Base-by-base conservation (phyloP, 352 stramenopile genomes). In the Lagenidium sp. region DNA sequence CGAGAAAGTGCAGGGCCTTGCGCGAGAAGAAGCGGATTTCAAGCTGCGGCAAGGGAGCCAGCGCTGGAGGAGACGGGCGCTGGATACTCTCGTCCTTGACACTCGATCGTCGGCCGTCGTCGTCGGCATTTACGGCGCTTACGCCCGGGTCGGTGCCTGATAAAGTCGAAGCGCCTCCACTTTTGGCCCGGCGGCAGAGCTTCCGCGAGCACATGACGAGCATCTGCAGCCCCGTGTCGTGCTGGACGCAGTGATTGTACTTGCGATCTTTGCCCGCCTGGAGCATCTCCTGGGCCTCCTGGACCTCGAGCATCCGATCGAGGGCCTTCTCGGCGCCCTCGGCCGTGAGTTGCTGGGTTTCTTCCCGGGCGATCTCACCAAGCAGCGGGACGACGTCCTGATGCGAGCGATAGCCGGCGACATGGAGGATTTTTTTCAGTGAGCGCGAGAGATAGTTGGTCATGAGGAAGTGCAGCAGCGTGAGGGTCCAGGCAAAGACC, bases 11-110 rank as follows among this genome's bases (percentile, higher is more conserved):
- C 8, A 32, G 28, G 8, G 28, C 28, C 28, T 32, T 32, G 28
- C 47, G 47, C n/a, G 38, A 44, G 47, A 55, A 55, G 40, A 55
- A 55, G 19, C 41, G 49, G 41, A 56, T 56, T 29, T 48, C 21
- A 41, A 55, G 40, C 20, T 48, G 44, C 6, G 41, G 40, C 20
- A 50, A 4, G 3, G 40, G 35, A 25, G 41, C 41, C 15, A 15
- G 28, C 29, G 24, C 36, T 36, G 13, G 44, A 30, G 8, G 23
- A 29, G 10, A 13, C 12, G 19, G 26, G 22, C 4, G 8, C 10
- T 30, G 32, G 22, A 3, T 55, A 15, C 19, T 30, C 44, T 19
- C 39, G 30, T 5, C 32, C 47, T 12, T 55, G 28, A 13, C 28
- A 32, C 28, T 32, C 28, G 37, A 16, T 48, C 40, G 28, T 32